These are phyloP conservation scores for Hyaloscypha variabilis DNA, from an alignment of 495 filamentous ascomycete species.

Conservation along the genomic window DNA sequence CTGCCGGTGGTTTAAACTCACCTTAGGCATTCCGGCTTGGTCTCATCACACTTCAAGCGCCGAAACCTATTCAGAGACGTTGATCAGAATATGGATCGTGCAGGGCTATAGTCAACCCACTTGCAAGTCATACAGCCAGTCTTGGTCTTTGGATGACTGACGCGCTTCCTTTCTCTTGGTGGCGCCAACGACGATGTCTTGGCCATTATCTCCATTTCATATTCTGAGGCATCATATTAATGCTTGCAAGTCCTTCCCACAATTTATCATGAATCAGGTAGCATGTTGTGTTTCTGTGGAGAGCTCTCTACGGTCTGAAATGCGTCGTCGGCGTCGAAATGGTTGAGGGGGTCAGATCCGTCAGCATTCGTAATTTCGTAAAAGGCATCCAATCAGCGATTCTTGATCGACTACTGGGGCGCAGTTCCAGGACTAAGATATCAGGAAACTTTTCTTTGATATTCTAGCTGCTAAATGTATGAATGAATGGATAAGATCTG, in stretches of 20 bases:
- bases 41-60: background rate
- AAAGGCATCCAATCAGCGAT: background rate
- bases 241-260: background rate
- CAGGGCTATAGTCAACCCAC: background rate
- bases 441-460: background rate
- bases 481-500: too few species aligned
- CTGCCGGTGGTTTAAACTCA: too few species aligned
- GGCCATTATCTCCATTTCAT: background rate
- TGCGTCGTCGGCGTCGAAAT: background rate
- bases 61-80: background rate
- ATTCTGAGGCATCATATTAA: background rate
- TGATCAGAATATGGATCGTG: background rate
- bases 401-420: too few species aligned
- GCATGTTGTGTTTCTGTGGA: background rate
- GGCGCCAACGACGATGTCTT: background rate
- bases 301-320: background rate
- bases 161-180: background rate
- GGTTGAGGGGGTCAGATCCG: background rate
- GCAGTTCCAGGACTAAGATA: background rate
- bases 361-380: background rate
- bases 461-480: too few species aligned
- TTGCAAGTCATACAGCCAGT: background rate
- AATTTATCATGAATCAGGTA: background rate
- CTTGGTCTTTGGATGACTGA: background rate
- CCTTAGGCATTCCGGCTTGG: background rate